Evolutionary conservation across 805 yeast species (phyloP).

Genomic region (Ogataea methanolica): DNA sequence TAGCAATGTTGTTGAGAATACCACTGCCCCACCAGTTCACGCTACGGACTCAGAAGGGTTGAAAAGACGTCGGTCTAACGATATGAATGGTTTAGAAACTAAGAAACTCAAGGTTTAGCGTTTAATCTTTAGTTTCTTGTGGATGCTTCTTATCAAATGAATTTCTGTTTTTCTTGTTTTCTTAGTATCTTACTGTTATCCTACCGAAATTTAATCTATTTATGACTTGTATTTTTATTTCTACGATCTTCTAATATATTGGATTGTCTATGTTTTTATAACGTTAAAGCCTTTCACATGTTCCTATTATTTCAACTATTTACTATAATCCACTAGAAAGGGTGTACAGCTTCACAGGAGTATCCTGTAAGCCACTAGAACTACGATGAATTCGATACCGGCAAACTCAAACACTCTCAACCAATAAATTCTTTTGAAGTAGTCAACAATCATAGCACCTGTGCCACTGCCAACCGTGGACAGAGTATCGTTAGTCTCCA

Average conservation of each 20-base stretch:
- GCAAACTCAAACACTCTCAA: slow-evolving; percentile 5
- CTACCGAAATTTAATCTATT: too few species aligned
- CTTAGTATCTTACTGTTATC: too few species aligned
- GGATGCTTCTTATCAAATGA: not conserved
- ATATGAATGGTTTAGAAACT: not conserved
- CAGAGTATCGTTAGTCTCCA: slow-evolving; percentile 1
- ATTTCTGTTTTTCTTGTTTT: not conserved
- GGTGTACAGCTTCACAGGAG: not conserved
- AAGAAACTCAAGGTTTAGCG: not conserved
- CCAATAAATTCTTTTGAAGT: slow-evolving; percentile 1
- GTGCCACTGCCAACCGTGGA: not conserved
- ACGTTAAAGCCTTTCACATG: not conserved
- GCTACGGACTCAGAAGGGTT: slow-evolving; percentile 10
- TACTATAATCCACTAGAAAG: too few species aligned
- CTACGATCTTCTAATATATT: not conserved
- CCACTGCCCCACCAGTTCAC: slow-evolving; percentile 2
- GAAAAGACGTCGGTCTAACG: not conserved
- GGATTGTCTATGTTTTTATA: not conserved
- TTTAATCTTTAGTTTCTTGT: not conserved
- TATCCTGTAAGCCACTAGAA: slow-evolving; percentile 7
- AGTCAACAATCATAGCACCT: not conserved
- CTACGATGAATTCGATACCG: slow-evolving; percentile 4
- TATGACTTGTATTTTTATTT: too few species aligned
- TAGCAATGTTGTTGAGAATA: too few species aligned
- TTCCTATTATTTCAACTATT: not conserved